Percentiles rank a stretch among this genome's conserved stretches.
These are phyloP conservation scores for Capsicum rhomboideum DNA, from an alignment of 257 asterid species.

Conservation along the genomic window DNA sequence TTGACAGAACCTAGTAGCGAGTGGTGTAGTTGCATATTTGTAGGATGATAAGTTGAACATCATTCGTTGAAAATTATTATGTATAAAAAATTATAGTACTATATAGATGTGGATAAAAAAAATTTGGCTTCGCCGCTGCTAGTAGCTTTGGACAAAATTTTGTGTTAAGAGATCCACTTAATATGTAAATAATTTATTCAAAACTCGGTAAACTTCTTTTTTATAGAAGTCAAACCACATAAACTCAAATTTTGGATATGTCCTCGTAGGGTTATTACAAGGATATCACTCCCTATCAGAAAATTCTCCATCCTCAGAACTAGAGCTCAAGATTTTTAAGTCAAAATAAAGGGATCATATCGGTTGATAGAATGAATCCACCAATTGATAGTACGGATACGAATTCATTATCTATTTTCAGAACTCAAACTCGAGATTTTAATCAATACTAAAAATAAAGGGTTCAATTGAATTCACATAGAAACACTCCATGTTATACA, in stretches of 20 bases:
- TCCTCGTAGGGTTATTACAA: background rate
- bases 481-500: background rate
- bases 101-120: background rate
- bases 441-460: background rate
- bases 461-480: background rate
- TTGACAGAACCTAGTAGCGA: background rate
- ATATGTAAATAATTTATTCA: background rate
- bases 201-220: too few species aligned
- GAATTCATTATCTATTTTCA: background rate
- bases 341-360: background rate
- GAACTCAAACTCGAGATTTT: background rate
- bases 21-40: background rate
- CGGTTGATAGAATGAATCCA: too few species aligned
- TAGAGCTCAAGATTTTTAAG: background rate
- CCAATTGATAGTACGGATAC: too few species aligned
- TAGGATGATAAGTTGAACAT: background rate
- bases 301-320: accelerated
- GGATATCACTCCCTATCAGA: background rate
- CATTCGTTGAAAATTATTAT: background rate
- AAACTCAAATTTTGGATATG: background rate
- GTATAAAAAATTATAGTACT: too few species aligned
- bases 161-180: background rate
- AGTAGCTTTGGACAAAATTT: background rate
- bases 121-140: accelerated
- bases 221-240: too few species aligned